Evolutionary conservation across 768 basidiomycete species (phyloP).

Genomic region (Kondoa subrosea): DNA sequence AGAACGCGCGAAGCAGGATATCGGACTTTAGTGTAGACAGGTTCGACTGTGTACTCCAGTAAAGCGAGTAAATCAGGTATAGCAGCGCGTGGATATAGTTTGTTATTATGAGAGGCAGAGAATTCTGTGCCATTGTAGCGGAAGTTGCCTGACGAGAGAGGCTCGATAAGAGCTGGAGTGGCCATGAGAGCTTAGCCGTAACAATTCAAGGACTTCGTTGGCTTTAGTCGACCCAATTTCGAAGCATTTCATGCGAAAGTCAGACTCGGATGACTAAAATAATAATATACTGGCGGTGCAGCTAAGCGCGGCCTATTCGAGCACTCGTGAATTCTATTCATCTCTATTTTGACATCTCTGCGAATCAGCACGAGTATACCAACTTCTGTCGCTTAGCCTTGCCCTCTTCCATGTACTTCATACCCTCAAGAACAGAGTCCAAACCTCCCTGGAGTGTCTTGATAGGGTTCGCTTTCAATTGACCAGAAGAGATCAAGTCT

Average conservation of each 20-base stretch:
- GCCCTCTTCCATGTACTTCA: neutral
- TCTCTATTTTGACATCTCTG: too few species aligned
- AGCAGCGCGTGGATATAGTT: neutral
- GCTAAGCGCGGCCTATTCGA: too few species aligned
- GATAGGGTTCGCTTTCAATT: conserved; percentile 6
- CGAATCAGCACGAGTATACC: neutral
- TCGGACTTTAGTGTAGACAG: neutral
- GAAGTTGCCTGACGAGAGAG: neutral
- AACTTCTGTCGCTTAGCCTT: neutral
- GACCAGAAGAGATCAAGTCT: neutral
- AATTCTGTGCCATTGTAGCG: neutral
- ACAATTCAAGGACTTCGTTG: too few species aligned
- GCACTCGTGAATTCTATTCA: too few species aligned
- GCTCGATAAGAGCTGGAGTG: neutral
- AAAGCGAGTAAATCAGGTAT: neutral
- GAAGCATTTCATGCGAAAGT: too few species aligned
- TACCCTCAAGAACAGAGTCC: neutral
- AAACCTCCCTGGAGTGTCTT: neutral
- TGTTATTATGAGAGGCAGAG: neutral
- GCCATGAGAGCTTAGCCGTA: too few species aligned
- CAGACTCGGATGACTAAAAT: too few species aligned
- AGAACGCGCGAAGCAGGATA: too few species aligned
- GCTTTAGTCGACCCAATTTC: too few species aligned
- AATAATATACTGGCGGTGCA: too few species aligned
- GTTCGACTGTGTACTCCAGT: neutral